A percentile compares a stretch with the other conserved stretches of the same genome.
phyloP scores from a whole-genome alignment of 345 rosid genomes.

The Salix caprea region DNA sequence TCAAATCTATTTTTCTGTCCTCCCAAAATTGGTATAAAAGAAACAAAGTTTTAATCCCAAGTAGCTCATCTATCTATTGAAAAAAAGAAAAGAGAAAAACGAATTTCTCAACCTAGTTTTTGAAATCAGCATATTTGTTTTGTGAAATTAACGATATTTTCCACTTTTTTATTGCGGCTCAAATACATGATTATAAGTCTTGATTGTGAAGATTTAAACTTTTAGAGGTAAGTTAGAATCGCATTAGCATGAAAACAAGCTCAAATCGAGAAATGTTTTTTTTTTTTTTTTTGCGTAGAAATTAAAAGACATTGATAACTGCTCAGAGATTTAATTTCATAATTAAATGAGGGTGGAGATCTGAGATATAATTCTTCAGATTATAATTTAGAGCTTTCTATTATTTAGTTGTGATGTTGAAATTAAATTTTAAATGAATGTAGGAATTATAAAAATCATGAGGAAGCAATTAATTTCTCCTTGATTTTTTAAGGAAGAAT shows the following conservation, averaged over 20 bases:
- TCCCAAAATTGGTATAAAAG: neutral
- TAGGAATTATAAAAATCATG: neutral
- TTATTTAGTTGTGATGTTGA: neutral
- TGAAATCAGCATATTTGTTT: neutral
- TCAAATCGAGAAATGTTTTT: neutral
- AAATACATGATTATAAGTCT: neutral
- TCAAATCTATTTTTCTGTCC: neutral
- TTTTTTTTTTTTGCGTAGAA: too few relatives aligned
- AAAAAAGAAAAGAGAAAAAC: neutral
- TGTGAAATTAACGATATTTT: neutral
- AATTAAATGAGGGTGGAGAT: neutral
- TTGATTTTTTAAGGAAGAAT: neutral
- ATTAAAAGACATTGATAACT: neutral
- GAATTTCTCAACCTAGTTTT: neutral
- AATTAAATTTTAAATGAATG: neutral
- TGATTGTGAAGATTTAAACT: neutral
- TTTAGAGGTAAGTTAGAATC: neutral
- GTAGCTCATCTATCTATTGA: neutral
- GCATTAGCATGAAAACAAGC: neutral
- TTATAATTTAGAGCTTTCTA: neutral
- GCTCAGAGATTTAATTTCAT: neutral
- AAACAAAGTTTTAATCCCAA: neutral
- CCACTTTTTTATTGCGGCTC: neutral
- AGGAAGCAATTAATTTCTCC: neutral
- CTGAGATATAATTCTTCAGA: neutral